These are phyloP conservation scores for Stentor coeruleus DNA, from an alignment of 73 alveolate genomes.

Conservation along the genomic window DNA sequence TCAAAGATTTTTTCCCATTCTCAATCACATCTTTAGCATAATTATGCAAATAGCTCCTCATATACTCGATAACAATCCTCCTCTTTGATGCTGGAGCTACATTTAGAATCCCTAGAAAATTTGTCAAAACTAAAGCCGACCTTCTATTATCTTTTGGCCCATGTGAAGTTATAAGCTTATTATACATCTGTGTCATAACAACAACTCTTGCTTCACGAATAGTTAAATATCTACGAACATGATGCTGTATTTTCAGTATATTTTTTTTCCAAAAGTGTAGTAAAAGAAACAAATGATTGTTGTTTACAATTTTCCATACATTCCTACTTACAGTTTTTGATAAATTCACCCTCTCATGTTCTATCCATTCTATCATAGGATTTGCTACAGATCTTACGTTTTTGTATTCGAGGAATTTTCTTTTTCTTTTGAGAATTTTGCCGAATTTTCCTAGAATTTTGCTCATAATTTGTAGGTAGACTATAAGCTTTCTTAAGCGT, in stretches of 20 bases:
- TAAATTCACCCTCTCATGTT: background rate
- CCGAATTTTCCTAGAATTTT: background rate
- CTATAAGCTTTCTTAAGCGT: no score
- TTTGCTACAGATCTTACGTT: background rate
- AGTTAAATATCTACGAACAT: background rate
- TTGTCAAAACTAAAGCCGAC: background rate
- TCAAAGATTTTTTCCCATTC: no score
- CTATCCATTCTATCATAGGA: background rate
- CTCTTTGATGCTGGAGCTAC: background rate
- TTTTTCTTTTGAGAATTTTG: no score
- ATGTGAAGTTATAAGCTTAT: background rate
- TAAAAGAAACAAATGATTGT: background rate
- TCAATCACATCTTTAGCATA: no score
- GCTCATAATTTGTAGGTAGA: no score
- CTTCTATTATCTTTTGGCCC: background rate
- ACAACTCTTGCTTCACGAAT: background rate
- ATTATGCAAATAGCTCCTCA: background rate
- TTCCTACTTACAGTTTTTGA: background rate
- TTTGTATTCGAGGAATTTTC: background rate
- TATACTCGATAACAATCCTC: background rate
- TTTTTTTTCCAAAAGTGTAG: background rate
- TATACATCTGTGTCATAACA: background rate
- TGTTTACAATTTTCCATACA: background rate
- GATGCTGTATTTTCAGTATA: background rate
- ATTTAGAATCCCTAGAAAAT: background rate